Evolutionary conservation across 2,329 filamentous ascomycete genomes (phyloP), one percentile per base, ranked within the genome.

Genomic region (Podosphaera xanthii): DNA sequence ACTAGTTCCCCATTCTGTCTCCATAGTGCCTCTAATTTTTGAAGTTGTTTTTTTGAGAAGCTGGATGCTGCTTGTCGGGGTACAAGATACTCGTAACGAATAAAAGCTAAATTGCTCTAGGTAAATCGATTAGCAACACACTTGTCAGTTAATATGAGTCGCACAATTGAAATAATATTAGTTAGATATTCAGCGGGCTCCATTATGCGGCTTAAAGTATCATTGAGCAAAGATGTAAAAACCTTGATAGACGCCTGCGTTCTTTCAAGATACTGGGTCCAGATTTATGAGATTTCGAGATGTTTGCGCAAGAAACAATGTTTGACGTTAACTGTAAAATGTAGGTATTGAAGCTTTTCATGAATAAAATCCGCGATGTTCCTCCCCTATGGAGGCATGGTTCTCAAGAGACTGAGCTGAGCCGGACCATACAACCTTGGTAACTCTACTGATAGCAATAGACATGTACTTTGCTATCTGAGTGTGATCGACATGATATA

Each of bases 141-240:
- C 33, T 4, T 48, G 22, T 2, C 0, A 9, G 14, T 3, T 34
- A 57, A 56, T 57, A 9, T 14, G 33, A 7, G n/a, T 63, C 64
- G 62, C 55, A 70, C 69, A 63, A 64, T 67, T 58, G 64, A 68
- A 62, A 70, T 62, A 59, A 69, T 65, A 64, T 70, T 70, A 36
- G 69, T 69, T 52, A 61, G 60, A 60, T 67, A 69, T 52, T 70
- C 68, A 34, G 67, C 65, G 60, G 64, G 65, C 60, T 70, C 69
- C 69, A 70, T 70, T 63, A 65, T 64, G 61, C 56, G 54, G 59
- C 56, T 49, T 60, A 59, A 44, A 58, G 49, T 58, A 58, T 60
- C 60, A 62, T 63, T 59, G 58, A 60, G 7, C 31, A 30, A 49
- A 36, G 30, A 7, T 36, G 33, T 36, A 53, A 40, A 52, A 12